phyloP scores from a whole-genome alignment of 2,329 filamentous ascomycete species.

The Apiospora aurea region DNA sequence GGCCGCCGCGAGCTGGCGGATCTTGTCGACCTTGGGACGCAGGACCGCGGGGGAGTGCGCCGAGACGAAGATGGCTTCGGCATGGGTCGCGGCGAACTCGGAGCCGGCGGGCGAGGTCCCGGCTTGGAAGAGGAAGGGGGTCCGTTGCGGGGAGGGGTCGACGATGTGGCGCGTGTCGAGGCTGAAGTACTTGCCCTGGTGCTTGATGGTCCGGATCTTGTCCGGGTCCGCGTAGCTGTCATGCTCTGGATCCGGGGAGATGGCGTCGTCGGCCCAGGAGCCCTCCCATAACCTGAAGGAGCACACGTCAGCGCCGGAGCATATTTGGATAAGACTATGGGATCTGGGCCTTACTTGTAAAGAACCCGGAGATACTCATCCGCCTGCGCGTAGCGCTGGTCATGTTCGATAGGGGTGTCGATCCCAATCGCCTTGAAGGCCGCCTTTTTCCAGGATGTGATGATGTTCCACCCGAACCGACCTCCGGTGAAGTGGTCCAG shows the following conservation, averaged over 20 bases:
- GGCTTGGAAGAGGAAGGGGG: conserved; percentile 64
- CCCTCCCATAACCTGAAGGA: conserved; percentile 56
- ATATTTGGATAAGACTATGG: background rate
- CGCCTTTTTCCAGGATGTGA: conserved; percentile 60
- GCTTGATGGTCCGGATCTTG: conserved; percentile 66
- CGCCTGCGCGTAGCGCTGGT: conserved; percentile 66
- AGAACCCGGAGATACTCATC: conserved; percentile 68
- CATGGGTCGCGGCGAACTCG: conserved; percentile 62
- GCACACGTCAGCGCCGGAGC: conserved; percentile 24
- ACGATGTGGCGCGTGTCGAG: conserved; percentile 54
- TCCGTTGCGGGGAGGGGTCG: conserved; percentile 63
- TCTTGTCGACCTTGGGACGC: conserved; percentile 57
- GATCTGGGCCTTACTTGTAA: conserved; percentile 57
- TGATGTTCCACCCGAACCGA: conserved; percentile 71
- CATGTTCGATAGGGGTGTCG: conserved; percentile 64
- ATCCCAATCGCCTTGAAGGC: conserved; percentile 69
- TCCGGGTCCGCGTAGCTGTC: conserved; percentile 66
- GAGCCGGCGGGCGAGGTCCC: conserved; percentile 65
- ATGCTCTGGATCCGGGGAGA: conserved; percentile 58
- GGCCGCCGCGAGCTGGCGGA: conserved; percentile 56
- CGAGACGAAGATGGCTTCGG: conserved; percentile 66
- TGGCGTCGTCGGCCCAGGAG: conserved; percentile 65
- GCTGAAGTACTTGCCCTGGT: conserved; percentile 63
- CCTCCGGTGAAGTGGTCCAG: conserved; percentile 68
- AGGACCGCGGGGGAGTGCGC: conserved; percentile 58